Percentiles rank a stretch among this genome's conserved stretches.
Conservation (phyloP, 306 rosid species). For the Rosa chinensis region DNA sequence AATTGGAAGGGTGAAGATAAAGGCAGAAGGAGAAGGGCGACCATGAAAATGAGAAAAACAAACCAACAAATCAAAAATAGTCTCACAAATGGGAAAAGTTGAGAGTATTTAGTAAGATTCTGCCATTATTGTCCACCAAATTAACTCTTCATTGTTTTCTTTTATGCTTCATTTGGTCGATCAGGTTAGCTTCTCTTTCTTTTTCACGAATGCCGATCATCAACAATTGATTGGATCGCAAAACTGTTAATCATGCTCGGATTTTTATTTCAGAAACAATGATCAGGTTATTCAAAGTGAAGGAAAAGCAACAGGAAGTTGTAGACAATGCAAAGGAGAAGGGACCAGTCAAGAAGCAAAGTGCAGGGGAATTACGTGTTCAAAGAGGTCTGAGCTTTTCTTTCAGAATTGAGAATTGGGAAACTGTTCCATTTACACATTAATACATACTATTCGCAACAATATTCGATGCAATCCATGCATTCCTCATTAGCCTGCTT, state of each 20-base stretch:
- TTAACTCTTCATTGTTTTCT: background rate
- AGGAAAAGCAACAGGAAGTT: constrained; percentile 45
- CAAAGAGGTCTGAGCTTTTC: constrained; percentile 32
- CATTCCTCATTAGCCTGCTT: background rate
- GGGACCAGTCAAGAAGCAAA: constrained; percentile 37
- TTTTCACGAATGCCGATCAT: background rate
- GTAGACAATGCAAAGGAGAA: constrained; percentile 30
- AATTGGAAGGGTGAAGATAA: background rate
- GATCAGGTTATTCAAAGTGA: constrained; percentile 44
- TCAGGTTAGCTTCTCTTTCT: constrained; percentile 3
- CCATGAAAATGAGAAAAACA: background rate
- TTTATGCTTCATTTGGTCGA: background rate
- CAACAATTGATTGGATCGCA: background rate
- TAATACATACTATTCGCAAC: background rate
- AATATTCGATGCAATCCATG: background rate
- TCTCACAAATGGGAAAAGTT: background rate
- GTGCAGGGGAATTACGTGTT: constrained; percentile 48
- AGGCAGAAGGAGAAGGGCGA: background rate
- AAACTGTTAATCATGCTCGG: background rate
- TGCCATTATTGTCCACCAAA: background rate
- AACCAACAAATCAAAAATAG: constrained; percentile 6
- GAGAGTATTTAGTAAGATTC: background rate
- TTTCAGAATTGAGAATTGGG: background rate
- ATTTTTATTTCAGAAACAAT: constrained; percentile 21
- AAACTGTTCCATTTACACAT: background rate